Conservation (phyloP, 2,329 filamentous ascomycete genomes). For the Albophoma yamanashiensis region DNA sequence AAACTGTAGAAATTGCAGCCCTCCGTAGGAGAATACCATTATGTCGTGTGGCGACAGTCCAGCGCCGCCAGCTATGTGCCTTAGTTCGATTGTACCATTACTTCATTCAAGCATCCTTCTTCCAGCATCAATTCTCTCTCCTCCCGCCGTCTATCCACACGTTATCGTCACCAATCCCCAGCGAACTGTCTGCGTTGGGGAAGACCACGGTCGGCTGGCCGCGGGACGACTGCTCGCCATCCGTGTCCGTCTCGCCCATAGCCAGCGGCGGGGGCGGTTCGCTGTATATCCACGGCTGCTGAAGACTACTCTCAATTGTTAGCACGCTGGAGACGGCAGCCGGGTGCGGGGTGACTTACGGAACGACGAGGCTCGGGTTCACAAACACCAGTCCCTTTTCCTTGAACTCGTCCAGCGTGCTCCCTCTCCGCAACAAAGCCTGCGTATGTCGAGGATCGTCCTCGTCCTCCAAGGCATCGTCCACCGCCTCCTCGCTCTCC, state of each 20-base stretch:
- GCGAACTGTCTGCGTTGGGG: slow-evolving; percentile 22
- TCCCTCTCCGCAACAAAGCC: slow-evolving; percentile 38
- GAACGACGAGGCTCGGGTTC: slow-evolving; percentile 62
- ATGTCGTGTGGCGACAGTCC: background rate
- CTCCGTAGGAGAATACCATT: background rate
- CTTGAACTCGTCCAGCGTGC: slow-evolving; percentile 61
- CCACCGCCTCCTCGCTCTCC: slow-evolving; percentile 22
- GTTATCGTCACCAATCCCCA: slow-evolving; percentile 28
- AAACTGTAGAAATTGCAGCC: background rate
- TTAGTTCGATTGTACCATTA: background rate
- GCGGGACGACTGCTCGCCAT: slow-evolving; percentile 10
- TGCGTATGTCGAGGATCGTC: slow-evolving; percentile 32
- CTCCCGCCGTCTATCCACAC: slow-evolving; percentile 21
- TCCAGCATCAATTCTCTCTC: background rate
- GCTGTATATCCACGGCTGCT: slow-evolving; percentile 58
- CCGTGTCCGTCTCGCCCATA: slow-evolving; percentile 15
- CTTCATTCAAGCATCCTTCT: background rate
- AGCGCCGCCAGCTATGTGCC: background rate
- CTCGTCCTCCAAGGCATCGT: slow-evolving; percentile 26
- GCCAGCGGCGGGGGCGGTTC: slow-evolving; percentile 35
- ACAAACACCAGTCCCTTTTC: slow-evolving; percentile 63
- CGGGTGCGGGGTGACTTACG: slow-evolving; percentile 26
- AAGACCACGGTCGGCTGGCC: slow-evolving; percentile 15
- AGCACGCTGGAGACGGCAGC: background rate
- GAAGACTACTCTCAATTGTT: slow-evolving; percentile 33